Evolutionary conservation across 768 basidiomycete genomes (phyloP), one percentile per base, ranked within the genome.

Genomic region (Amanita polypyramis): DNA sequence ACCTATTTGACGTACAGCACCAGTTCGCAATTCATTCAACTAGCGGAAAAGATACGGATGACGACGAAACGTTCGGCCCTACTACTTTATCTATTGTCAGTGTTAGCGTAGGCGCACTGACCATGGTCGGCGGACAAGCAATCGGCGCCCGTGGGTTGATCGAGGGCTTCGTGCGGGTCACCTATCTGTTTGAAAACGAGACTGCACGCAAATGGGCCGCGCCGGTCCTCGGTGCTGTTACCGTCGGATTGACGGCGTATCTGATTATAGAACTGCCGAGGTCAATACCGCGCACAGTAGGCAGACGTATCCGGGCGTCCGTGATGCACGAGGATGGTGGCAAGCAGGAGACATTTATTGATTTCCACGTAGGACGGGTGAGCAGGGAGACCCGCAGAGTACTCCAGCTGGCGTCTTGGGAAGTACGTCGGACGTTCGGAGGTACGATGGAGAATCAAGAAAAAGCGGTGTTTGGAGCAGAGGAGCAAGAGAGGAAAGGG

Each of bases 361-460:
- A 81, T 48, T 70, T 66, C 2, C 83, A 97, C 58, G 74, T 77
- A 2, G 72, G 69, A 36, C 73, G 95, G 17, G 74, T 97, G 34
- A 69, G 79, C 45, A 72, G 80, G 32, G 95, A 98, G 74, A 88
- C 91, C 19, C 76, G 95, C 56, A 97, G 97, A 69, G 95, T 99
- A 39, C 68, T 99, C 51, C 73, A 94, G 41, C 63, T 92, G 25
- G 94, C 88, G 15, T 81, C 85, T 17, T 97, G 90, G 90, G 94
- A 97, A 62, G 60, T 94, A 51, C 76, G 76, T 55, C 86, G 89
- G 65, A 75, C 84, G 36, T 95, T 92, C 72, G 73, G 79, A 49
- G 69, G 66, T 2, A 85, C 88, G 14, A 76, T 92, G 71, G 92
- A 98, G 56, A 82, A 85, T 60, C 69, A 80, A 37, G 75, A 72